A percentile compares a stretch with the other conserved stretches of the same genome.
Conservation (phyloP, 495 filamentous ascomycete species). For the Apodospora peruviana region DNA sequence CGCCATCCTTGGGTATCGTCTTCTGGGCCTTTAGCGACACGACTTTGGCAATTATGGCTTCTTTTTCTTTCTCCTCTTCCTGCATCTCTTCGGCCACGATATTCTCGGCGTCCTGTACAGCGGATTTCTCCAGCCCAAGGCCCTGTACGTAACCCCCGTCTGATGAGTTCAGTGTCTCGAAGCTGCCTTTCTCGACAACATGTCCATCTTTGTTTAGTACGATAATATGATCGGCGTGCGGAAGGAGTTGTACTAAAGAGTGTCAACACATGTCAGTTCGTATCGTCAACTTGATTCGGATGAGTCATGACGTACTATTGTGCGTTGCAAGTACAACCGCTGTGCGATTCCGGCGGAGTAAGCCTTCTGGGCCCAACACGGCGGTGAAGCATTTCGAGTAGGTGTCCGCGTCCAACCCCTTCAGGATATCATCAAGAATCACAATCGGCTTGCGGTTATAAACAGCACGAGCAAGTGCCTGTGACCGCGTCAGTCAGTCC, state of each 20-base stretch:
- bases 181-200: slow-evolving; percentile 40
- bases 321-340: slow-evolving; percentile 48
- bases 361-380: slow-evolving; percentile 48
- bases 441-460: slow-evolving; percentile 16
- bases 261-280: not conserved
- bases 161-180: slow-evolving; percentile 7
- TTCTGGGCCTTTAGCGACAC: not conserved
- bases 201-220: slow-evolving; percentile 32
- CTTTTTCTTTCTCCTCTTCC: slow-evolving; percentile 4
- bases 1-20: not conserved
- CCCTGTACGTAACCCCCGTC: slow-evolving; percentile 10
- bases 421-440: slow-evolving; percentile 28
- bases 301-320: slow-evolving; percentile 7
- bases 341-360: slow-evolving; percentile 43
- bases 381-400: slow-evolving; percentile 28
- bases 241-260: slow-evolving; percentile 29
- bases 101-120: slow-evolving; percentile 33
- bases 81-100: slow-evolving; percentile 34
- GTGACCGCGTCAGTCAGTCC: too few species aligned
- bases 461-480: slow-evolving; percentile 19
- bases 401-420: slow-evolving; percentile 49
- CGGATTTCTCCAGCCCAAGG: slow-evolving; percentile 7
- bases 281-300: not conserved
- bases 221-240: slow-evolving; percentile 41
- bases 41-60: not conserved